Conservation (phyloP, 2,329 filamentous ascomycete species). For the Passalora sequoiae region DNA sequence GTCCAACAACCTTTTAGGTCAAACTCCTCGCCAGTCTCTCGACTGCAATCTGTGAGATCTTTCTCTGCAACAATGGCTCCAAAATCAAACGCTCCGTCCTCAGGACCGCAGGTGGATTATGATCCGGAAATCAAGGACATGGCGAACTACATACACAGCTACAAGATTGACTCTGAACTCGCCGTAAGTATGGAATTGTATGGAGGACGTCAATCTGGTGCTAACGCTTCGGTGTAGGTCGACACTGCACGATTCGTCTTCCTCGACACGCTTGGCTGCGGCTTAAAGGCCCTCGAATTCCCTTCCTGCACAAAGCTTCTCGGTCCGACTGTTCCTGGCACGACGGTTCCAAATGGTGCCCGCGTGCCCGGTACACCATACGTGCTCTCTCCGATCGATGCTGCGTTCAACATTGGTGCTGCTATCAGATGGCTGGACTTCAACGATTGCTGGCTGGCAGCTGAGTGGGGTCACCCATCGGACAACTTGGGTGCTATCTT, state of each 20-base stretch:
- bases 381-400: slow-evolving; percentile 90
- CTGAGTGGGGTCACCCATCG: slow-evolving; percentile 97
- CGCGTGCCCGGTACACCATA: slow-evolving; percentile 88
- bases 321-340: slow-evolving; percentile 85
- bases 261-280: slow-evolving; percentile 93
- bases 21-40: slow-evolving; percentile 12
- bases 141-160: slow-evolving; percentile 89
- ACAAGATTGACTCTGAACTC: slow-evolving; percentile 82
- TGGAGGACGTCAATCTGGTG: neutral
- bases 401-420: slow-evolving; percentile 96
- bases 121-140: slow-evolving; percentile 94
- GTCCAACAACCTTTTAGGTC: slow-evolving; percentile 18
- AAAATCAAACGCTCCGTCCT: slow-evolving; percentile 29
- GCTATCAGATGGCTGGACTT: slow-evolving; percentile 99
- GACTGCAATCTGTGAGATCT: slow-evolving; percentile 21
- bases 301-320: slow-evolving; percentile 94
- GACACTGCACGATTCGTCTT: slow-evolving; percentile 96
- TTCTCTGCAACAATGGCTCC: slow-evolving; percentile 33
- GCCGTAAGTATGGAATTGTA: slow-evolving; percentile 59
- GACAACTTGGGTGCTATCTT: slow-evolving; percentile 98
- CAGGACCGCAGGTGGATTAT: slow-evolving; percentile 47
- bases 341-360: slow-evolving; percentile 83
- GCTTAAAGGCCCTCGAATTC: slow-evolving; percentile 90
- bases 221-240: slow-evolving; percentile 52
- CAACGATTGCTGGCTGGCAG: slow-evolving; percentile 99